Conservation (phyloP, 805 yeast genomes). For the Kazachstania psychrophila region DNA sequence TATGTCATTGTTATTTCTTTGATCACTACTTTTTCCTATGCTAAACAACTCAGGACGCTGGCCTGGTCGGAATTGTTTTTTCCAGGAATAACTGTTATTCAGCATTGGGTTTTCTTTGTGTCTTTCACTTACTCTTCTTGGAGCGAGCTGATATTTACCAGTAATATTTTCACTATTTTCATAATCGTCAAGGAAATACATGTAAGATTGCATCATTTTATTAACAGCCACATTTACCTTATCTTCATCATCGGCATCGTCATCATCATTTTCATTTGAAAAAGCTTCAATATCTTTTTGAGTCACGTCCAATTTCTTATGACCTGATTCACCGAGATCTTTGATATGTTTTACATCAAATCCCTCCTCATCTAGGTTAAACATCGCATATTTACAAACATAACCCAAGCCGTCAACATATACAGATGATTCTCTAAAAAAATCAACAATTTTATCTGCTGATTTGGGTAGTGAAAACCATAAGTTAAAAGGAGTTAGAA, state of each 20-base stretch:
- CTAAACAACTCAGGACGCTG: constrained; percentile 21
- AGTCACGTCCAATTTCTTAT: background rate
- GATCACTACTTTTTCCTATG: constrained; percentile 7
- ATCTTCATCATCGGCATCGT: constrained; percentile 10
- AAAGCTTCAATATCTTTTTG: constrained; percentile 3
- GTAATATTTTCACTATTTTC: constrained; percentile 38
- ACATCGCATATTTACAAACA: constrained; percentile 90
- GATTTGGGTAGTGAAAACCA: constrained; percentile 73
- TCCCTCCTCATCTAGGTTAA: constrained; percentile 56
- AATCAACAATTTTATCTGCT: constrained; percentile 73
- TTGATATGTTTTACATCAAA: constrained; percentile 18
- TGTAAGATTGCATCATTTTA: constrained; percentile 85
- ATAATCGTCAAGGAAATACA: constrained; percentile 81
- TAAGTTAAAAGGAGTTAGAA: constrained; percentile 81
- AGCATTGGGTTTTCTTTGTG: constrained; percentile 1
- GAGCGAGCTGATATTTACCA: constrained; percentile 27
- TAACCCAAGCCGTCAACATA: constrained; percentile 93
- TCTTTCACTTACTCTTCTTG: constrained; percentile 3
- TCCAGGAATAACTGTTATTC: constrained; percentile 27
- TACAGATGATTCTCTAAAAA: constrained; percentile 79
- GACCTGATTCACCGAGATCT: constrained; percentile 11
- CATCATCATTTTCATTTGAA: too few species aligned
- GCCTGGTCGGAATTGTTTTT: constrained; percentile 28
- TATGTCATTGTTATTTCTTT: background rate
- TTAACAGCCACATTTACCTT: constrained; percentile 39